Evolutionary conservation across 164 flowering plant genomes (phyloP).

Genomic region (Vitis cinerea): DNA sequence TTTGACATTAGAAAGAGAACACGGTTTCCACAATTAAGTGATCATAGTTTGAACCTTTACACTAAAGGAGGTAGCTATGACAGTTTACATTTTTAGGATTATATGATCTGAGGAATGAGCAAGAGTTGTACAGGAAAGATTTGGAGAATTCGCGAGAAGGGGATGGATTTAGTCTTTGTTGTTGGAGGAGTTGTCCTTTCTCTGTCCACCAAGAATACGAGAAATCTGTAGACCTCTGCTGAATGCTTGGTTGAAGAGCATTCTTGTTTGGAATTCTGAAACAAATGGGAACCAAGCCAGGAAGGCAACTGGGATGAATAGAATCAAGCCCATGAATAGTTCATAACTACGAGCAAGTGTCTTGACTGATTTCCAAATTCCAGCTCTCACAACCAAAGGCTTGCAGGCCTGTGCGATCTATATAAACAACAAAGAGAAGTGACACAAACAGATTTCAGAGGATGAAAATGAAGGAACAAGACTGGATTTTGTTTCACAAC

Average conservation of each 20-base stretch:
- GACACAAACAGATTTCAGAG: not conserved
- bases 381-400: constrained; percentile 31
- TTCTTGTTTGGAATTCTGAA: constrained; percentile 59
- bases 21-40: too few species aligned
- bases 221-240: constrained; percentile 62
- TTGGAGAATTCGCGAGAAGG: too few species aligned
- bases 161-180: constrained; percentile 33
- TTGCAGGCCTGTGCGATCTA: constrained; percentile 59
- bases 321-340: constrained; percentile 45
- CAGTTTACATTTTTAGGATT: too few species aligned
- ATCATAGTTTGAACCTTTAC: too few species aligned
- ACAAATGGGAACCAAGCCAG: constrained; percentile 70
- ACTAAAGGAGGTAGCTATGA: too few species aligned
- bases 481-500: not conserved
- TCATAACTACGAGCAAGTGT: constrained; percentile 60
- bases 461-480: too few species aligned
- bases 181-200: constrained; percentile 42
- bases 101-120: too few species aligned
- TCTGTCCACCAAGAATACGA: constrained; percentile 60
- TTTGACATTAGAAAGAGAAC: too few species aligned
- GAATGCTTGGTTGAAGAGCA: constrained; percentile 67
- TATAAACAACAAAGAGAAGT: not conserved
- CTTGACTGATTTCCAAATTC: constrained; percentile 48
- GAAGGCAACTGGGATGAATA: constrained; percentile 59
- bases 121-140: too few species aligned